Percentiles rank a stretch among this genome's conserved stretches.
phyloP scores from a whole-genome alignment of 257 asterid species.

The Parsonsia alboflavescens region DNA sequence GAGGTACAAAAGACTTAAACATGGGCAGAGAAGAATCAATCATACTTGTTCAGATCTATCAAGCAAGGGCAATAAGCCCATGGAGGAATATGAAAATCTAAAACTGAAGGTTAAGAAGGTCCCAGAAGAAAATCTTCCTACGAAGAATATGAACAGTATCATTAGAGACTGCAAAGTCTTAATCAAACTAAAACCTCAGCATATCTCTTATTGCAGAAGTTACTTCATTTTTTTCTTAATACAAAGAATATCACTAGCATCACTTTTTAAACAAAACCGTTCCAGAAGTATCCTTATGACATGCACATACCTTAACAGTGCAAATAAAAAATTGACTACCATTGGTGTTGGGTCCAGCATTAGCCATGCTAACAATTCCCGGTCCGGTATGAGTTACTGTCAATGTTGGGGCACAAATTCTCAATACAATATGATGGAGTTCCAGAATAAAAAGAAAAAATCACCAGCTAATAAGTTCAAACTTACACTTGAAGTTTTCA shows the following conservation, averaged over 20 bases:
- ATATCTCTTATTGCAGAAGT: neutral
- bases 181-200: neutral
- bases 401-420: conserved; percentile 1
- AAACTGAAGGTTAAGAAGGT: neutral
- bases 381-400: conserved; percentile 93
- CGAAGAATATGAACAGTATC: neutral
- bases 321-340: conserved; percentile 99
- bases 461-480: conserved; percentile 15
- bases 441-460: neutral
- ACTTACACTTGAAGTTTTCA: conserved; percentile 89
- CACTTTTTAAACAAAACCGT: neutral
- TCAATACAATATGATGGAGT: neutral
- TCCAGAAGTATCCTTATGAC: neutral
- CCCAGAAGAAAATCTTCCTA: neutral
- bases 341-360: conserved; percentile 95
- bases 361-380: conserved; percentile 97
- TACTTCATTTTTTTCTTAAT: neutral
- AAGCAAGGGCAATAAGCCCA: neutral
- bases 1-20: neutral
- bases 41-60: neutral
- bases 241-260: neutral
- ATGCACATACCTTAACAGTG: conserved; percentile 64
- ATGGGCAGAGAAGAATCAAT: neutral
- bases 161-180: neutral
- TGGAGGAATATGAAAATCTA: neutral